Conservation (phyloP, 768 basidiomycete genomes). For the Lactarius sanguifluus region DNA sequence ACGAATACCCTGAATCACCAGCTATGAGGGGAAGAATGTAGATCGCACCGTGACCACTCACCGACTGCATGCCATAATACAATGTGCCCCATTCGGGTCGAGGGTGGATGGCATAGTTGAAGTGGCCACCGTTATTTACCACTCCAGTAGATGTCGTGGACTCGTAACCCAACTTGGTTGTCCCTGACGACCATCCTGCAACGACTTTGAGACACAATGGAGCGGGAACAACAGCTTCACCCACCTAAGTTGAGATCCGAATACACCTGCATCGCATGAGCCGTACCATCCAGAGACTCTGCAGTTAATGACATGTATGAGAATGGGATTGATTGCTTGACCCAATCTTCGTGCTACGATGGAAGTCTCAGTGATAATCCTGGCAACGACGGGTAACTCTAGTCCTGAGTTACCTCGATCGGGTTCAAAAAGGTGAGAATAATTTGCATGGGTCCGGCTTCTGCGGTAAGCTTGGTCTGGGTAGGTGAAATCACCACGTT, state of each 20-base stretch:
- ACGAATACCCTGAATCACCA: conserved; percentile 4
- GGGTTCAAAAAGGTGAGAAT: conserved; percentile 42
- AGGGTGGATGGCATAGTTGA: no score
- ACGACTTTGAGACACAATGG: neutral
- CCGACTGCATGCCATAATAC: conserved; percentile 22
- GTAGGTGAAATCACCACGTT: conserved; percentile 39
- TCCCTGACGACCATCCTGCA: neutral
- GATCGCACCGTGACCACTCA: conserved; percentile 3
- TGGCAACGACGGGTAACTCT: neutral
- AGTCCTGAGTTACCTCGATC: conserved; percentile 35
- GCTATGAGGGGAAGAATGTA: neutral
- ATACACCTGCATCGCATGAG: conserved; percentile 41
- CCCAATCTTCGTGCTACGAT: conserved; percentile 37
- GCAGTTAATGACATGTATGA: conserved; percentile 40
- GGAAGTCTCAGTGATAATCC: neutral
- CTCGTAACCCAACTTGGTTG: no score
- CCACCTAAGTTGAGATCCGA: conserved; percentile 42
- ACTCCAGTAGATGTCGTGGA: no score
- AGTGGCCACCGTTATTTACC: no score
- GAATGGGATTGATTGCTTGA: conserved; percentile 42
- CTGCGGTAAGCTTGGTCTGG: conserved; percentile 36
- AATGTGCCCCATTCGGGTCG: neutral
- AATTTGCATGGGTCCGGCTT: conserved; percentile 39
- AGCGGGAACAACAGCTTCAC: neutral
- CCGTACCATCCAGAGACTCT: conserved; percentile 34